Evolutionary conservation across 306 rosid species (phyloP), one percentile per base, ranked within the genome.

Genomic region (Vigna nakashimae): DNA sequence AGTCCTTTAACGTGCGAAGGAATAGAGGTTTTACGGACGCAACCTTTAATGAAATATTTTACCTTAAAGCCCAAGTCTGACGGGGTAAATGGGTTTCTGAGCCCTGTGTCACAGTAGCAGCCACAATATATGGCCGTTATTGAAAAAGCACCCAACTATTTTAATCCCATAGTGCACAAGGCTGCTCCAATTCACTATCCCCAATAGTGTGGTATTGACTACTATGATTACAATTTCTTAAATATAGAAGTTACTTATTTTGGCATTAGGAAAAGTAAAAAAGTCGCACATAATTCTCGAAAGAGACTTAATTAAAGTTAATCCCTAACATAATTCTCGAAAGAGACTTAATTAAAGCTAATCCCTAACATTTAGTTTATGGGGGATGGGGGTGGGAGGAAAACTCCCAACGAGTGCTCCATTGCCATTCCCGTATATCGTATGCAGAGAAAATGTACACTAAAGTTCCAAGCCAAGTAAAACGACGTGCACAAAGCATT

Each of bases 401-500:
- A 17, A 17, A n/a, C 3, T 22, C 48, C 60, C 51, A 32, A 45
- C 34, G 5, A 5, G 9, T 28, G 74, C 60, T 72, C 73, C 49
- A 36, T 55, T 58, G 53, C 11, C 55, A 26, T 59, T 48, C 9
- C 71, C 40, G 45, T 45, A 50, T n/a, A 80, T 66, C 64, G 57
- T 51, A 24, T 65, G 32, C 14, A 67, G 18, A 55, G 7, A 48
- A 3, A 52, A 55, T 4, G 69, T 2, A 71, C 36, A 50, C 24
- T 53, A 14, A 24, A 65, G 53, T 48, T 76, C 46, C 68, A 58
- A 71, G 62, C 51, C 36, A 51, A 43, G 26, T 43, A 52, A 55
- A 60, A 60, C 74, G 79, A 70, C 30, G 50, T 45, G 55, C 18
- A 71, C 18, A 60, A 51, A 48, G 65, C 69, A 40, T 24, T 49